phyloP scores from a whole-genome alignment of 345 rosid genomes.

The rapeseed (Brassica napus) region DNA sequence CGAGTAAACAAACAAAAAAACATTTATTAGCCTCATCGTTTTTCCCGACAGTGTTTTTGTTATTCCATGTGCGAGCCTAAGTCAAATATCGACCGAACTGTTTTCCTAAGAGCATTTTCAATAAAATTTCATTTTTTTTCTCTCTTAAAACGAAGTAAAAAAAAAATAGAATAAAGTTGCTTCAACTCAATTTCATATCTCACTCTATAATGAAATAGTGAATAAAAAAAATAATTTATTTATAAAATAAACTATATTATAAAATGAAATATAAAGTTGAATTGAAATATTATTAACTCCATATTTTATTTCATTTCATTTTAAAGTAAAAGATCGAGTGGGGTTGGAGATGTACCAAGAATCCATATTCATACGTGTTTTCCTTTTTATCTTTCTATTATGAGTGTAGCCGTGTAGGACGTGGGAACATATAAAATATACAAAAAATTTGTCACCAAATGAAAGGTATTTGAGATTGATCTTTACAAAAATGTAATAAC shows the following conservation, averaged over 20 bases:
- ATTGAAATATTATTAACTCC: too few species aligned
- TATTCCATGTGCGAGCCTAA: constrained; percentile 34
- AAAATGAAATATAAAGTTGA: too few species aligned
- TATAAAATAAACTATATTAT: too few species aligned
- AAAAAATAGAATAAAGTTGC: too few species aligned
- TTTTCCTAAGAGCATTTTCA: not conserved
- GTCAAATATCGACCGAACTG: constrained; percentile 20
- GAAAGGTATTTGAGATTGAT: not conserved
- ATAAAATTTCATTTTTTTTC: too few species aligned
- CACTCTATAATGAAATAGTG: too few species aligned
- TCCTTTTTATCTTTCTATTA: not conserved
- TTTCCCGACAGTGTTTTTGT: not conserved
- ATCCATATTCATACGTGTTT: not conserved
- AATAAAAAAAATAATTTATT: too few species aligned
- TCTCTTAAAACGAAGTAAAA: too few species aligned
- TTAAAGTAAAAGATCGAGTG: too few species aligned
- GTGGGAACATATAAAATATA: not conserved
- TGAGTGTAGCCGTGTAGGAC: not conserved
- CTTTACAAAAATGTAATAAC: not conserved
- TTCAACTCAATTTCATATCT: too few species aligned
- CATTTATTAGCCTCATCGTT: not conserved
- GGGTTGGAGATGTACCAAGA: not conserved
- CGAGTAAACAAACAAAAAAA: not conserved
- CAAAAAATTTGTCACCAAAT: not conserved
- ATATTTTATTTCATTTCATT: too few species aligned